Conservation (phyloP, 805 yeast genomes). For the Starmera caribaea region DNA sequence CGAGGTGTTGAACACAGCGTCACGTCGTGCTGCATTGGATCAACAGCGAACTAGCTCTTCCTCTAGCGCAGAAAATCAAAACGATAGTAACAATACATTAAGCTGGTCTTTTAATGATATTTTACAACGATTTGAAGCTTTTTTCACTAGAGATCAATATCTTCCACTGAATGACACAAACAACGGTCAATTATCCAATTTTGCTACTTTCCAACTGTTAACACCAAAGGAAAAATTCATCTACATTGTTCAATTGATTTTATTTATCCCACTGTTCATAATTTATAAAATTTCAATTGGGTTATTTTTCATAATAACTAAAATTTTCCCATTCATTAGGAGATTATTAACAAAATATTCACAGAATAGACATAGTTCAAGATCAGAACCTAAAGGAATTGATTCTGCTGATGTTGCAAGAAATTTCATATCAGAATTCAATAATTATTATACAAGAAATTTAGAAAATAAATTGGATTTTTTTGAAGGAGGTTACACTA, state of each 20-base stretch:
- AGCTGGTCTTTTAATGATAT: too few species aligned
- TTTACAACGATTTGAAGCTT: too few species aligned
- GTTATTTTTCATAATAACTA: conserved; percentile 17
- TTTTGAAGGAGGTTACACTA: conserved; percentile 69
- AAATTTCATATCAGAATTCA: conserved; percentile 40
- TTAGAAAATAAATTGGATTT: conserved; percentile 22
- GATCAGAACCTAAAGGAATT: conserved; percentile 24
- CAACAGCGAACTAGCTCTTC: conserved; percentile 4
- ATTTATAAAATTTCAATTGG: conserved; percentile 20
- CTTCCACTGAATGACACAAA: not conserved
- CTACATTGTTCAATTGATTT: conserved; percentile 19
- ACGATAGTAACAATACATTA: too few species aligned
- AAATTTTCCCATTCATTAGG: conserved; percentile 27
- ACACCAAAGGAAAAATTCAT: conserved; percentile 16
- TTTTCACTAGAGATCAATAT: too few species aligned
- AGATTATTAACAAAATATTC: conserved; percentile 26
- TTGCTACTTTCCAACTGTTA: conserved; percentile 9
- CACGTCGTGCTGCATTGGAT: conserved; percentile 1
- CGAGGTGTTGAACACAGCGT: conserved; percentile 9
- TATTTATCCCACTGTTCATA: conserved; percentile 24
- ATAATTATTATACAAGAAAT: conserved; percentile 29
- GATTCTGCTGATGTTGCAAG: conserved; percentile 48
- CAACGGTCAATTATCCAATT: conserved; percentile 20
- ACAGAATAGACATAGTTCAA: conserved; percentile 26
- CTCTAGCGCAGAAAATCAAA: conserved; percentile 6